Conservation (phyloP, 2,329 filamentous ascomycete genomes). For the Fusarium sp. region DNA sequence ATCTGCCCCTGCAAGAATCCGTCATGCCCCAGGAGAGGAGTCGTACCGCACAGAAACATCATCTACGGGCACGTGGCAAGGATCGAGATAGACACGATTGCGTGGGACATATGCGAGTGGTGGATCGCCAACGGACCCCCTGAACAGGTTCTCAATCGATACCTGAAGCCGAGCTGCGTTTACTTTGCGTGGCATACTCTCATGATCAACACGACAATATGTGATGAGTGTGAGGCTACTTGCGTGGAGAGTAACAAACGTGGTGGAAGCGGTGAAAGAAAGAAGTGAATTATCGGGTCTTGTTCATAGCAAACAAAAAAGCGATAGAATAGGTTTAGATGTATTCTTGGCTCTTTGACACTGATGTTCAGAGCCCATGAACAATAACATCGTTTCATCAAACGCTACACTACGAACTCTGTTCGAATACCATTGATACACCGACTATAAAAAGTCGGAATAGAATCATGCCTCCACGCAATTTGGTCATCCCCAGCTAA, state of each 20-base stretch:
- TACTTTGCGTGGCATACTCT: constrained; percentile 41
- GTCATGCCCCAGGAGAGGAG: constrained; percentile 32
- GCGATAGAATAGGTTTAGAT: background rate
- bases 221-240: constrained; percentile 27
- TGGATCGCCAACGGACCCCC: constrained; percentile 44
- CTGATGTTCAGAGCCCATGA: background rate
- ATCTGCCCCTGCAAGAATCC: constrained; percentile 42
- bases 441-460: background rate
- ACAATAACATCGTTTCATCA: background rate
- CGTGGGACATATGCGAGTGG: constrained; percentile 45
- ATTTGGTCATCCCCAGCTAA: background rate
- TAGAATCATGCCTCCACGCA: background rate
- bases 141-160: constrained; percentile 45
- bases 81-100: constrained; percentile 39
- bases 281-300: background rate
- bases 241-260: constrained; percentile 20
- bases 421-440: background rate
- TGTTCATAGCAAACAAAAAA: background rate
- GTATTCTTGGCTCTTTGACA: background rate
- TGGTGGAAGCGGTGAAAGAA: constrained; percentile 9
- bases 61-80: constrained; percentile 36
- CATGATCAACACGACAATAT: constrained; percentile 27
- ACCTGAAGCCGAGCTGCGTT: constrained; percentile 41
- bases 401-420: background rate
- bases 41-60: constrained; percentile 34